A percentile compares a stretch with the other conserved stretches of the same genome.
Evolutionary conservation across 331 rosid genomes (phyloP).

Genomic region (Phaseolus coccineus): DNA sequence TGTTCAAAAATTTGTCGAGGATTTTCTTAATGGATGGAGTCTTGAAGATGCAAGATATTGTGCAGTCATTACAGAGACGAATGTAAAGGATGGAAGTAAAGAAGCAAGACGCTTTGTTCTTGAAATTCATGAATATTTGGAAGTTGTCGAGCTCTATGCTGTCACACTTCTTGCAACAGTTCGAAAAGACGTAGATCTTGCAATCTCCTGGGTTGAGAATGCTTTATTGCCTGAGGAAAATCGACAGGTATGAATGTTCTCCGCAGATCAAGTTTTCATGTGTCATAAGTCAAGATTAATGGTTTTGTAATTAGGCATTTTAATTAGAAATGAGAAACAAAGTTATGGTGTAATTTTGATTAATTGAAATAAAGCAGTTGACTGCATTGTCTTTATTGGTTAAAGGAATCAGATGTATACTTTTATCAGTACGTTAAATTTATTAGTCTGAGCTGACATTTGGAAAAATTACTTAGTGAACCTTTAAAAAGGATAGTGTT

Average conservation of each 20-base stretch:
- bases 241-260: slow-evolving; percentile 63
- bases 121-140: slow-evolving; percentile 63
- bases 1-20: slow-evolving; percentile 60
- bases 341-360: slow-evolving; percentile 9
- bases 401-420: neutral
- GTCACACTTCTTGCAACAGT: slow-evolving; percentile 55
- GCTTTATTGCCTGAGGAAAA: slow-evolving; percentile 74
- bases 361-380: slow-evolving; percentile 6
- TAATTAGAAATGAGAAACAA: slow-evolving; percentile 10
- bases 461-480: neutral
- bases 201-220: slow-evolving; percentile 79
- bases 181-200: slow-evolving; percentile 57
- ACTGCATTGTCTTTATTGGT: neutral
- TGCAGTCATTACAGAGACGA: slow-evolving; percentile 49
- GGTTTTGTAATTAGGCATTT: slow-evolving; percentile 25
- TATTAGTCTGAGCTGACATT: slow-evolving; percentile 29
- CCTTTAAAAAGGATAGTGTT: neutral
- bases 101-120: slow-evolving; percentile 45
- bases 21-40: slow-evolving; percentile 77
- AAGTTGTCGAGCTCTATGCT: slow-evolving; percentile 75
- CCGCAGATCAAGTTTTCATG: slow-evolving; percentile 2
- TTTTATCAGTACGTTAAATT: slow-evolving; percentile 4
- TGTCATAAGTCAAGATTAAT: slow-evolving; percentile 1
- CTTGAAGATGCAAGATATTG: slow-evolving; percentile 59
- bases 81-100: slow-evolving; percentile 40